Percentiles rank a stretch among this genome's conserved stretches.
phyloP scores from a whole-genome alignment of 257 asterid species.

The Ilex aquifolium region DNA sequence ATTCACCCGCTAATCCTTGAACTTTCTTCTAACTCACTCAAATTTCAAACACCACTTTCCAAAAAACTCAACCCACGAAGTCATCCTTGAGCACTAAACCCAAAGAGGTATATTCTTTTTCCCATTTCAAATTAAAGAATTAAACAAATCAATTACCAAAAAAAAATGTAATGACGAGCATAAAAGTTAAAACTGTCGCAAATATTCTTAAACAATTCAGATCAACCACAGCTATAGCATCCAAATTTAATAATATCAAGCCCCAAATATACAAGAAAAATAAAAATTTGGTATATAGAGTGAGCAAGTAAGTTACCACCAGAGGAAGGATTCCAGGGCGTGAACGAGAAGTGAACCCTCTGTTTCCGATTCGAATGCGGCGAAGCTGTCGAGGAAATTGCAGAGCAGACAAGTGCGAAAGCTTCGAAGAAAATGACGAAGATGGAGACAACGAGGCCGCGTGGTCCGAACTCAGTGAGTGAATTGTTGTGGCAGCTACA shows the following conservation, averaged over 20 bases:
- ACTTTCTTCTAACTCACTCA: no score
- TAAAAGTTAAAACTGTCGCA: no score
- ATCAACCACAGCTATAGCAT: not conserved
- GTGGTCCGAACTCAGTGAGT: not conserved
- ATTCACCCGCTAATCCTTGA: no score
- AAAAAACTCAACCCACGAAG: no score
- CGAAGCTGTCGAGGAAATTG: not conserved
- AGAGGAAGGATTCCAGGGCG: not conserved
- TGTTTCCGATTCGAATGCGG: not conserved
- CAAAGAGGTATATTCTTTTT: no score
- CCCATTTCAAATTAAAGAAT: no score
- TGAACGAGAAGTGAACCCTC: not conserved
- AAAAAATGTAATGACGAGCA: no score
- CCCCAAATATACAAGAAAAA: not conserved
- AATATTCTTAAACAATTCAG: no score
- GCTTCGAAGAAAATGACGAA: not conserved
- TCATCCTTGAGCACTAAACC: no score
- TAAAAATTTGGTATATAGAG: not conserved
- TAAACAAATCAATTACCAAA: no score
- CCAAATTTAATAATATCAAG: not conserved
- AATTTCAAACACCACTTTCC: no score
- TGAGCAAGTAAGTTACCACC: not conserved
- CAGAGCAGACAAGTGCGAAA: not conserved
- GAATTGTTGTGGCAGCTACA: not conserved
- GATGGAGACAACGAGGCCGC: not conserved